Percentiles rank a stretch among this genome's conserved stretches.
These are phyloP conservation scores for Komagataella kurtzmanii DNA, from an alignment of 805 yeast genomes.

Conservation along the genomic window DNA sequence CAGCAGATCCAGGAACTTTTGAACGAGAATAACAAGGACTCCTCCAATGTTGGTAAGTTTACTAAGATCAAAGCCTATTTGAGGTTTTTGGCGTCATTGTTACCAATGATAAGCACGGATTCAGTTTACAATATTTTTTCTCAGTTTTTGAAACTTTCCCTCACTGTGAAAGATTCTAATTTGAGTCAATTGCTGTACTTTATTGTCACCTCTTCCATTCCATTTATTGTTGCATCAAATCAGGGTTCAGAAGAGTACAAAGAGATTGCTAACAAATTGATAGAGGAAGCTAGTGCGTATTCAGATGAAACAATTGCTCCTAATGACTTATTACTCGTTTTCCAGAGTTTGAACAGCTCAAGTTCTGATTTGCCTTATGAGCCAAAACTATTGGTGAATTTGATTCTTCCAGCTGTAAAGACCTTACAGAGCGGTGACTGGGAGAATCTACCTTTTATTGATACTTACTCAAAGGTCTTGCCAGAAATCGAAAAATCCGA, in stretches of 20 bases:
- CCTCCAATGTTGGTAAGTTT: constrained; percentile 42
- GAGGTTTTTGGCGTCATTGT: constrained; percentile 54
- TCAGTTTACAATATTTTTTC: constrained; percentile 26
- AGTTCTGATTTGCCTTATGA: constrained; percentile 32
- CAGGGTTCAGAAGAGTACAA: constrained; percentile 15
- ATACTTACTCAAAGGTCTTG: constrained; percentile 9
- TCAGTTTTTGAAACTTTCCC: constrained; percentile 40
- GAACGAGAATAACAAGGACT: constrained; percentile 11
- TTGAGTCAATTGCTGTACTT: constrained; percentile 59
- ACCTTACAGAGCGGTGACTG: constrained; percentile 19
- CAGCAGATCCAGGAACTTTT: constrained; percentile 45
- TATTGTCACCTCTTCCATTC: constrained; percentile 47
- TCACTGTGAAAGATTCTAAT: constrained; percentile 49
- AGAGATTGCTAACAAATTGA: constrained; percentile 25
- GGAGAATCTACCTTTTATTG: constrained; percentile 24
- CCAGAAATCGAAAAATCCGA: constrained; percentile 17
- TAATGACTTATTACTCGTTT: constrained; percentile 3
- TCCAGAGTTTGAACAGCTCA: constrained; percentile 24
- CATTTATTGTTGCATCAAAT: constrained; percentile 27
- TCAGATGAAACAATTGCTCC: constrained; percentile 7
- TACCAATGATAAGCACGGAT: constrained; percentile 48
- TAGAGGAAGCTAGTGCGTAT: constrained; percentile 31
- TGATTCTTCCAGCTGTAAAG: constrained; percentile 38
- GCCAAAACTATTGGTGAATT: constrained; percentile 31
- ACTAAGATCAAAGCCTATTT: constrained; percentile 56